These are phyloP conservation scores for Pichia manshurica DNA, from an alignment of 805 yeast genomes.

Conservation along the genomic window DNA sequence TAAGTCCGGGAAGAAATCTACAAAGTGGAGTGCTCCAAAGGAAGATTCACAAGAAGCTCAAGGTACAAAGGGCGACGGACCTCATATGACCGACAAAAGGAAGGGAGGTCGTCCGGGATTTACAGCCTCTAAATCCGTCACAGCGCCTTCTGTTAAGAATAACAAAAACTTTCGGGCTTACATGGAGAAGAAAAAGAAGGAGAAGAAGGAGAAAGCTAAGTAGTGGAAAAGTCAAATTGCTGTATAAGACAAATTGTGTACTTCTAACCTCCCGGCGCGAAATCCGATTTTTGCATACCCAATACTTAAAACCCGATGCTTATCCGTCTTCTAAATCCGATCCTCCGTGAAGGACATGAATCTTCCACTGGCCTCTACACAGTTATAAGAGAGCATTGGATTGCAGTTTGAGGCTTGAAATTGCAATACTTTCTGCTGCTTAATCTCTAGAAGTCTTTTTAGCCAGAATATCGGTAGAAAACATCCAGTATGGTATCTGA, in stretches of 20 bases:
- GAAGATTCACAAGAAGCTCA: conserved; percentile 6
- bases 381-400: too few relatives aligned
- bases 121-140: neutral
- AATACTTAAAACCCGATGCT: too few relatives aligned
- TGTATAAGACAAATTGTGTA: too few relatives aligned
- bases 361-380: too few relatives aligned
- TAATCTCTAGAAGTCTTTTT: too few relatives aligned
- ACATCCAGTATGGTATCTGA: conserved; percentile 32
- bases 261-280: too few relatives aligned
- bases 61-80: conserved; percentile 8
- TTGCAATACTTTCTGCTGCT: too few relatives aligned
- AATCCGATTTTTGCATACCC: neutral
- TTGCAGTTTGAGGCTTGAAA: too few relatives aligned
- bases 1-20: conserved; percentile 16
- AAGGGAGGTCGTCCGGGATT: neutral
- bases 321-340: too few relatives aligned
- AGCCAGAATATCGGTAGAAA: too few relatives aligned
- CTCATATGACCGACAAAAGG: neutral
- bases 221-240: conserved; percentile 26
- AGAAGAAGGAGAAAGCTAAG: conserved; percentile 53
- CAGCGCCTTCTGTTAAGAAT: conserved; percentile 1
- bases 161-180: conserved; percentile 13
- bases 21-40: conserved; percentile 19
- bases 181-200: conserved; percentile 33
- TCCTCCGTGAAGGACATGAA: too few relatives aligned